Base-by-base conservation (phyloP, 2,329 filamentous ascomycete genomes). In the Scytalidium lignicola region DNA sequence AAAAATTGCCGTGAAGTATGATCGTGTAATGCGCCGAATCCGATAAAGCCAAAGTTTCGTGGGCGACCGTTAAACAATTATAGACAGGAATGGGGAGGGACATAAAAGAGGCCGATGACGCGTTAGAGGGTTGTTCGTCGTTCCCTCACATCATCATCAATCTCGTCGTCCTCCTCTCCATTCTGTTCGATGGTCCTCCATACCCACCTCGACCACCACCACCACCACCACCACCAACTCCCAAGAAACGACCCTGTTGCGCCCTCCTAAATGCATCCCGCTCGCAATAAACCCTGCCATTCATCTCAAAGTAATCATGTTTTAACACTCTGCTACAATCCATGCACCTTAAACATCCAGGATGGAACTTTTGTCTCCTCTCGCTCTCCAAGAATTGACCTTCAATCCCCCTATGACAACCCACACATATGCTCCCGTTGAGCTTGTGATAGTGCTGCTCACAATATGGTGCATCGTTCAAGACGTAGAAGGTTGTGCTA, bases 371-470 rank as follows among this genome's bases (percentile, higher is more conserved):
- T 58, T 82, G 77, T 28, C 76, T 73, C 37, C 74, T 68, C 59
- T 90, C 87, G 23, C 93, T 95, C 65, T 96, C 90, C 32, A 96
- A 75, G 61, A 95, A 99, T 58, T 91, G 85, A 0, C 93, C 93
- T 67, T 99, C 93, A 57, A 99, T 97, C 13, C 93, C 93, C 10
- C 75, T 74, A 55, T 87, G 79, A 66, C 93, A 99, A 23, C 78
- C 78, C 15, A 80, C 79, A 65, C 93, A 99, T 1, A 96, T 72
- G 43, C 89, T 95, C 45, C 86, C 86, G 60, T 97, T 97, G 28
- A 93, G 78, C 65, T 87, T 80, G 70, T 99, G 93, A 65, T 97
- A 99, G 68, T 97, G 90, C 44, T 85, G 83, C 57, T 90, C 86
- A 68, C 93, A 97, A 69, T 92, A 96, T 0, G 93, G 93, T 51